Evolutionary conservation across 352 stramenopile genomes (phyloP).

Genomic region (Phytophthora pseudosyringae): DNA sequence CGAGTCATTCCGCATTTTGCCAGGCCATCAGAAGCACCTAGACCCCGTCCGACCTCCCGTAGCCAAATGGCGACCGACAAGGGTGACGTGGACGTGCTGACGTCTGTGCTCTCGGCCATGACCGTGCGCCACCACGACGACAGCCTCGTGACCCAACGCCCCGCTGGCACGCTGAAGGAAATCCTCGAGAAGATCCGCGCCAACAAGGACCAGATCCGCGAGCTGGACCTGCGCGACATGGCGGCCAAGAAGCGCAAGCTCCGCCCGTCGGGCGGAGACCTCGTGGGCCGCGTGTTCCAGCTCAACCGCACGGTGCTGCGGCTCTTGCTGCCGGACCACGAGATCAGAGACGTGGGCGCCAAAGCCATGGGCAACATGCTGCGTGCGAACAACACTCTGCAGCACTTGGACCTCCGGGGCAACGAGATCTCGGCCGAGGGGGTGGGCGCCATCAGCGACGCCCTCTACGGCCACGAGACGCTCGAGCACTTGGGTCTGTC

Average conservation of each 20-base stretch:
- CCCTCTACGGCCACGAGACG: slow-evolving; percentile 57
- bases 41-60: too few species aligned
- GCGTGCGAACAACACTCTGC: slow-evolving; percentile 50
- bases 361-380: slow-evolving; percentile 63
- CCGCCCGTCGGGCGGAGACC: slow-evolving; percentile 36
- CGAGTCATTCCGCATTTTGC: slow-evolving; percentile 24
- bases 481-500: slow-evolving; percentile 52
- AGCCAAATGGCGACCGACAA: slow-evolving; percentile 22
- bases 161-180: slow-evolving; percentile 50
- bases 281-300: slow-evolving; percentile 62
- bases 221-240: slow-evolving; percentile 68
- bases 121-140: slow-evolving; percentile 40
- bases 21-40: neutral
- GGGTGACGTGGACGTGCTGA: slow-evolving; percentile 35
- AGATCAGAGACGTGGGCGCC: slow-evolving; percentile 55
- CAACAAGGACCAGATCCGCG: slow-evolving; percentile 60
- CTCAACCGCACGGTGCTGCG: slow-evolving; percentile 51
- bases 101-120: slow-evolving; percentile 49
- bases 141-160: slow-evolving; percentile 46
- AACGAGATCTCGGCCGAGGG: slow-evolving; percentile 58
- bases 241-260: slow-evolving; percentile 54
- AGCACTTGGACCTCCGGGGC: slow-evolving; percentile 54
- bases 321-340: slow-evolving; percentile 57
- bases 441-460: slow-evolving; percentile 34
- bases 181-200: slow-evolving; percentile 62